phyloP scores from a whole-genome alignment of 148 eudicot genomes.

The Spergularia bocconei region DNA sequence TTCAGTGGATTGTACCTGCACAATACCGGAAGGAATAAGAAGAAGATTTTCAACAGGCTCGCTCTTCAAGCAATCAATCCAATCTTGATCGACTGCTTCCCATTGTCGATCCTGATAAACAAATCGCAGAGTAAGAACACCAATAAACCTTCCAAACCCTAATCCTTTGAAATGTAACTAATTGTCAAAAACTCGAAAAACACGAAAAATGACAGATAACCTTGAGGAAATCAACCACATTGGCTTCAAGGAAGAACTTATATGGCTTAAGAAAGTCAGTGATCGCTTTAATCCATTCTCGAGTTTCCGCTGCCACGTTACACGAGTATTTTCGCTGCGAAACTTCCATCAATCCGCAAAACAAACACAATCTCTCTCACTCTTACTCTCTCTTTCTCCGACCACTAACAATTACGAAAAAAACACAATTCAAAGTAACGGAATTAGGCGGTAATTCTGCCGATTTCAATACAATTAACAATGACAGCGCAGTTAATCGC shows the following conservation, averaged over 20 bases:
- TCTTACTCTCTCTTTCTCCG: too few species aligned
- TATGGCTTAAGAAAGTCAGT: conserved; percentile 55
- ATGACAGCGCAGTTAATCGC: too few species aligned
- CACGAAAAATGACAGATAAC: conserved; percentile 23
- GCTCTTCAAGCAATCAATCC: conserved; percentile 67
- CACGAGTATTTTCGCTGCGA: conserved; percentile 44
- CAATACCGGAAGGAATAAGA: conserved; percentile 76
- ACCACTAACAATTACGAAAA: too few species aligned
- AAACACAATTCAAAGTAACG: too few species aligned
- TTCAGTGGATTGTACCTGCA: conserved; percentile 40
- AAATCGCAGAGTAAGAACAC: not conserved
- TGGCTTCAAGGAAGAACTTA: conserved; percentile 59
- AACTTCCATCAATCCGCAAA: conserved; percentile 27
- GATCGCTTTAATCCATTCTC: conserved; percentile 76
- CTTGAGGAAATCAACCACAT: conserved; percentile 84
- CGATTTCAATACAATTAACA: too few species aligned
- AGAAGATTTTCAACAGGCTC: conserved; percentile 73
- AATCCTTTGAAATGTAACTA: not conserved
- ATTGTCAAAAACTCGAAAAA: not conserved
- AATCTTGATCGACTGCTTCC: conserved; percentile 78
- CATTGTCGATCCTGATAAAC: conserved; percentile 60
- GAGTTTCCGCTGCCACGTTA: conserved; percentile 54
- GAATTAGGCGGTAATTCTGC: too few species aligned
- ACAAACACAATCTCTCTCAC: too few species aligned
- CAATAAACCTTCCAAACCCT: not conserved